Base-by-base conservation (phyloP, 2,329 filamentous ascomycete species). In the Penicillium corylophilum region DNA sequence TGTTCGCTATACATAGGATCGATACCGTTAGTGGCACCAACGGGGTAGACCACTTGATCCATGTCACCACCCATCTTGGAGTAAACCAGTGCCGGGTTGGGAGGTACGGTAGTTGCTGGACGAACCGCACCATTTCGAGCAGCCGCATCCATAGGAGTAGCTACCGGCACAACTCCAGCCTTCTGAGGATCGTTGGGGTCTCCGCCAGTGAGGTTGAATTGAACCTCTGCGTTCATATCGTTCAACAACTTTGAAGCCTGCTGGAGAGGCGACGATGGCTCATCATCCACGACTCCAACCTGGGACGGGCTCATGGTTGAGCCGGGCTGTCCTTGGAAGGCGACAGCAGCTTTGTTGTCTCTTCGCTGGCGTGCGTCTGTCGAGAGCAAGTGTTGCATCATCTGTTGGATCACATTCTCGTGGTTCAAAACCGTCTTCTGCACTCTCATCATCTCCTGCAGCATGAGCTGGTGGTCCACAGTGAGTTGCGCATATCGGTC, bases 1-100 rank as follows among this genome's bases (percentile, higher is more conserved):
- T 96, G 91, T 63, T 96, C 92, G 62, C 89, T 88, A 67, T 93
- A 92, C 80, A 95, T 94, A 1, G 93, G 92, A 67, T 96, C 92
- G 60, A 96, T 96, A 47, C 92, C 92, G 59, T 95, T 89, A 0
- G 87, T 94, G 59, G 91, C 85, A 16, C 92, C 92, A 15, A 95
- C 90, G 0, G 93, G 92, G 68, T 96, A 97, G 9, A 96, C 91
- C 48, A 95, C 82, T 57, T 80, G 82, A 55, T 88, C 85, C 40
- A 87, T 70, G 49, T 88, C 85, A 13, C 77, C 77, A 35, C 79
- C 70, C 54, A 77, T 73, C 53, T 79, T 77, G 22, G 71, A 62
- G 59, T 73, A 80, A 5, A 78, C 78, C 65, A 83, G 74, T 2
- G 77, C 72, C 3, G 76, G 75, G 35, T 76, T 79, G 1, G 82